phyloP scores from a whole-genome alignment of 345 rosid species.

The Viola odorata region DNA sequence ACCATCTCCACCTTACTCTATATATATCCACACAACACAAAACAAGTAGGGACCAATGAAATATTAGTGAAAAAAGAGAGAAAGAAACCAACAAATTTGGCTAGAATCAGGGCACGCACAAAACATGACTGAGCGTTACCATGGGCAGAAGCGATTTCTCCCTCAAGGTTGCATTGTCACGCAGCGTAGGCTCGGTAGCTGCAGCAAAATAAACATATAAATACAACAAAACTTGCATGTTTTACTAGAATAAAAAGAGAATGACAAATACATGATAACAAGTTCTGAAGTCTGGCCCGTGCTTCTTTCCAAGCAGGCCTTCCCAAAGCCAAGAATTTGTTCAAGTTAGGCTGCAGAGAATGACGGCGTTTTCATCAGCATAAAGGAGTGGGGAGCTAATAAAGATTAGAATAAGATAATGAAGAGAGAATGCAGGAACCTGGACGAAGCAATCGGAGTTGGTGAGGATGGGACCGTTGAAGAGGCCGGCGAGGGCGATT shows the following conservation, averaged over 20 bases:
- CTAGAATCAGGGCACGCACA: no score
- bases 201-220: constrained; percentile 14
- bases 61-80: no score
- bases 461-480: constrained; percentile 58
- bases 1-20: constrained; percentile 80
- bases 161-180: constrained; percentile 64
- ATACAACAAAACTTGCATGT: background rate
- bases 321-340: constrained; percentile 76
- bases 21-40: constrained; percentile 13
- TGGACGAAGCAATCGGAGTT: constrained; percentile 76
- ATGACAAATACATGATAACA: constrained; percentile 57
- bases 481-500: constrained; percentile 68
- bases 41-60: no score
- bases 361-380: no score
- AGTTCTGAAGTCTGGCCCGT: constrained; percentile 70
- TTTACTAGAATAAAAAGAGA: background rate
- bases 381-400: background rate
- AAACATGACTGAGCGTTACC: constrained; percentile 31
- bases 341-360: constrained; percentile 56
- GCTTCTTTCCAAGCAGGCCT: constrained; percentile 98
- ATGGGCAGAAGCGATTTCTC: constrained; percentile 54
- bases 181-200: constrained; percentile 62
- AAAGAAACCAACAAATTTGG: no score
- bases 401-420: background rate
- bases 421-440: constrained; percentile 31